Evolutionary conservation across 2,329 filamentous ascomycete genomes (phyloP), one percentile per base, ranked within the genome.

Genomic region (Capronia coronata): DNA sequence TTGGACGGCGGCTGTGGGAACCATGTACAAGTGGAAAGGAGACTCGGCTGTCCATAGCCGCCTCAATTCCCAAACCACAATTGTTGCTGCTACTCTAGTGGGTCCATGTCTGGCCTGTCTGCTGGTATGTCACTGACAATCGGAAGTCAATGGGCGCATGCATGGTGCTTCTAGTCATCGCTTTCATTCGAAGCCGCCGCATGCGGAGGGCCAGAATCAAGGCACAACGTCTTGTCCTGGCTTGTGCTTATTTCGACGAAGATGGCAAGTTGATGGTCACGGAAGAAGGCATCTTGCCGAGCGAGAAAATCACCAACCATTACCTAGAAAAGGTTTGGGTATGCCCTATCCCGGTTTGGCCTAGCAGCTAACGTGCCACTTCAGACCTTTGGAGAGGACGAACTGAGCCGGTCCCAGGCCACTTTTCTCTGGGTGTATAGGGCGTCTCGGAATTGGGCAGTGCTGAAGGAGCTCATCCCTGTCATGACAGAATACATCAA

Each of bases 351-450:
- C 14, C 10, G 10, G 19, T 2, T 10, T 40, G n/a, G 7, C 21
- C 30, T 34, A 13, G 16, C 5, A 16, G 34, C 46, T 55, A 14
- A 49, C 8, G 21, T 55, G 68, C 64, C 39, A 34, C 23, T 48
- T 3, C 43, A 71, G 67, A 71, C 65, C 6, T 81, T 79, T 22
- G 79, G 83, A 46, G 80, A 83, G 52, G 87, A 94, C 52, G 79
- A 83, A 11, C 90, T 95, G 61, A 82, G 81, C 48, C 81, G 82
- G 19, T 78, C 80, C 0, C 87, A 94, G 63, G 80, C 86, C 0
- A 80, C 90, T 1, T 94, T 93, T 66, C 80, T 89, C 43, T 94
- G 89, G 89, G 83, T 93, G 61, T 94, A 86, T 63, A 79, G 86
- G 49, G 86, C 87, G 2, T 87, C 86, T 5, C 77, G 82, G 51